Evolutionary conservation across 2,329 filamentous ascomycete genomes (phyloP).

Genomic region (Xylaria polymorpha): DNA sequence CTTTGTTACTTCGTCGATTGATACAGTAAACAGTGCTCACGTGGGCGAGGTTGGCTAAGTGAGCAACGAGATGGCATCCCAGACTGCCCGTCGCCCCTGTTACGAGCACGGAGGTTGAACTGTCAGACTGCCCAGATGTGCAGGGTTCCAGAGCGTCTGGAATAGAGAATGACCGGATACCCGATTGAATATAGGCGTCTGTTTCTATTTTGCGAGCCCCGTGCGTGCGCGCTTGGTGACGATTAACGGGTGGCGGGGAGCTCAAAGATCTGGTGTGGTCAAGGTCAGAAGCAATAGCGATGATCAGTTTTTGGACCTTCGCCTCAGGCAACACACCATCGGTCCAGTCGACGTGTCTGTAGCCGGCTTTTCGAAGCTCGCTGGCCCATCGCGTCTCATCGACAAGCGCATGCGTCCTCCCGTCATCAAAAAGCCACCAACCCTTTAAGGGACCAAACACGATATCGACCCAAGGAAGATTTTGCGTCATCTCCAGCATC

Average conservation of each 20-base stretch:
- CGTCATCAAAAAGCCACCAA: slow-evolving; percentile 55
- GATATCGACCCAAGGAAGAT: slow-evolving; percentile 50
- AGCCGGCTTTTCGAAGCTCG: slow-evolving; percentile 46
- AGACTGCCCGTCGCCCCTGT: too few species aligned
- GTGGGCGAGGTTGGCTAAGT: too few species aligned
- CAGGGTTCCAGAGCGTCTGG: too few species aligned
- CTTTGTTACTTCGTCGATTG: too few species aligned
- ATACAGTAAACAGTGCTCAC: too few species aligned
- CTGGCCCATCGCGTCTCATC: slow-evolving; percentile 43
- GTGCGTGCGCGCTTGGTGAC: neutral
- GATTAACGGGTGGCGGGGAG: neutral
- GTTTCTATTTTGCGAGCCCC: too few species aligned
- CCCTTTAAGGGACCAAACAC: slow-evolving; percentile 54
- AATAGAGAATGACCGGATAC: too few species aligned
- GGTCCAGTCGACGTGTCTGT: slow-evolving; percentile 48
- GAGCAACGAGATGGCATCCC: too few species aligned
- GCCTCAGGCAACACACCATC: slow-evolving; percentile 46
- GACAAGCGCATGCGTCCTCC: slow-evolving; percentile 44
- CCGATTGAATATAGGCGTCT: too few species aligned
- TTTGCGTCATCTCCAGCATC: slow-evolving; percentile 52
- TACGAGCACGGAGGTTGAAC: too few species aligned
- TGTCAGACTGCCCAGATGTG: too few species aligned
- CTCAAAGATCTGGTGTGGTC: neutral
- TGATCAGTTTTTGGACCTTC: slow-evolving; percentile 46
- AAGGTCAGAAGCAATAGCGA: slow-evolving; percentile 44